Evolutionary conservation across 768 basidiomycete species (phyloP), one percentile per base, ranked within the genome.

Genomic region (Leccinum variicolor): DNA sequence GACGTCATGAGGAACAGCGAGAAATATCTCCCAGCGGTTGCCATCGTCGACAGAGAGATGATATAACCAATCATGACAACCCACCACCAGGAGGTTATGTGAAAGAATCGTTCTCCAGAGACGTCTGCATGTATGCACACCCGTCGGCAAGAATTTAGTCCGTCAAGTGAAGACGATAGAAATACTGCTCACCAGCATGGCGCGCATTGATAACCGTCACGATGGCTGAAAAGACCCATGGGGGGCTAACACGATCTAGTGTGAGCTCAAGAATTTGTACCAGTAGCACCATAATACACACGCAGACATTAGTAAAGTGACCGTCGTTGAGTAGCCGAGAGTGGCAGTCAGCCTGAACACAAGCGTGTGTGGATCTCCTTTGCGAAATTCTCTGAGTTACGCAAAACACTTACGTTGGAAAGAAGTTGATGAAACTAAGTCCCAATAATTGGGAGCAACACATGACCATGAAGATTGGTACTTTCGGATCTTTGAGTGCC

Each of bases 101-200:
- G 86, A 74, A 85, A 84, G 72, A 80, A 87, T 17, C 85, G 79
- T 65, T 87, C 86, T 6, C 85, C 85, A 11, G 82, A 81, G 57
- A 73, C 75, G 59, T 86, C 86, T 81, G 41, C 28, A 17, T 29
- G 19, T 15, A 19, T n/a, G 10, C 47, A 59, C 4, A 59, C 25
- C 9, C 19, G 6, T 15, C 29, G 6, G 7, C 19, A 53, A 19
- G 14, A 47, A 43, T 13, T 14, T 36, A 34, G 39, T 5, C 21
- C 5, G 21, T 17, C 4, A 31, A 9, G 23, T n/a, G 17, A 43
- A 43, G n/a, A 11, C 19, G n/a, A 43, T 21, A 11, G 19, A 43
- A 43, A 43, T 11, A 19, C 23, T 41, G 50, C 53, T 50, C 49
- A 73, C 79, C 79, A n/a, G 81, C 80, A 63, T 85, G 75, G 79